Evolutionary conservation across 805 yeast genomes (phyloP), one percentile per base, ranked within the genome.

Genomic region (Wickerhamiella azyma): DNA sequence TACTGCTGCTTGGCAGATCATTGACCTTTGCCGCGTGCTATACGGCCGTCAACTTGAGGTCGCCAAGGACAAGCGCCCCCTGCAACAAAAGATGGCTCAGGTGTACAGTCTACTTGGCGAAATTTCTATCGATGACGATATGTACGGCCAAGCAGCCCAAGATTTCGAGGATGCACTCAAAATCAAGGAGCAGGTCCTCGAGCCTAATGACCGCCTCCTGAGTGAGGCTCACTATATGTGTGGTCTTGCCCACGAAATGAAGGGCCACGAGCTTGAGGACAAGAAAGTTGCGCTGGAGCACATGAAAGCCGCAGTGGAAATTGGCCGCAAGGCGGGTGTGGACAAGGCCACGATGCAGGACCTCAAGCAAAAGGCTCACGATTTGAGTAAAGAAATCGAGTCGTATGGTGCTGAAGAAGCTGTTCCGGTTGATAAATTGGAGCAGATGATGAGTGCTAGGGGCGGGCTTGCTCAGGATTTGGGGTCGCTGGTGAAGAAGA

Each of bases 1-100:
- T 56, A 94, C 82, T 59, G 75, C 79, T 14, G 94, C 96, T 0
- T 83, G 95, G 92, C 92, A 83, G 30, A 73, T 84, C 9, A 65
- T 85, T 16, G 94, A 86, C 58, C 66, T 84, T 32, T 74, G 94
- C 1, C 71, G 95, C 51, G 68, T 79, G 1, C 59, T 82, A 36
- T 80, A 75, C 53, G 78, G 76, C 55, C 60, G 67, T 39, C 58
- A 68, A 45, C 54, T 74, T 3, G 62, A 56, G 10, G 57, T 53
- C 28, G 54, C 53, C 38, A 59, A 52, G 26, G 57, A 47, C 55
- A 54, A 35, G 62, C 61, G 26, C 56, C 64, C 47, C 26, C 51
- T 70, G 21, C 64, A 70, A 47, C 66, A 69, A 54, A 81, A 76
- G 52, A 65, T 86, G 18, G 77, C 88, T 0, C 88, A 84, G 47